A percentile compares a stretch with the other conserved stretches of the same genome.
Conservation (phyloP, 2,329 filamentous ascomycete genomes). For the Aspergillus unguis region DNA sequence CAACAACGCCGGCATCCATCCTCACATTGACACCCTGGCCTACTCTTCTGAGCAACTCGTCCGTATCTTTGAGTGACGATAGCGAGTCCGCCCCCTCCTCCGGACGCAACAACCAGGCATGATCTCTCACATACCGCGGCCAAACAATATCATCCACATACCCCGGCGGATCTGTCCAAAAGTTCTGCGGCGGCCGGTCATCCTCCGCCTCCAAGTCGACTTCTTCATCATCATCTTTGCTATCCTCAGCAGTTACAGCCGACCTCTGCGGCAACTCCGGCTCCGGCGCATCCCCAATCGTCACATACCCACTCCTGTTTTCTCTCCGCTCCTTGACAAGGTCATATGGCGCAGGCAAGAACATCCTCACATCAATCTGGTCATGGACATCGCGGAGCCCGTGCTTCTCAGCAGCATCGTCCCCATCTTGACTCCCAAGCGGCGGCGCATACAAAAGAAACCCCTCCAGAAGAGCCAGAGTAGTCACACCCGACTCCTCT, state of each 20-base stretch:
- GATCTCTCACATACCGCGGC: constrained; percentile 85
- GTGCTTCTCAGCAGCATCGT: constrained; percentile 16
- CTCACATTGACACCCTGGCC: constrained; percentile 35
- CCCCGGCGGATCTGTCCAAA: constrained; percentile 90
- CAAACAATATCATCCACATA: constrained; percentile 95
- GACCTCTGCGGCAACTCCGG: constrained; percentile 5
- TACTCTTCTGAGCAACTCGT: constrained; percentile 29
- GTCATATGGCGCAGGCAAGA: constrained; percentile 67
- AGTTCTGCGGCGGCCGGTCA: constrained; percentile 60
- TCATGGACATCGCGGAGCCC: constrained; percentile 29
- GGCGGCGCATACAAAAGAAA: constrained; percentile 72
- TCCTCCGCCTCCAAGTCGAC: constrained; percentile 30
- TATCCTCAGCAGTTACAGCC: neutral
- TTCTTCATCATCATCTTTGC: neutral
- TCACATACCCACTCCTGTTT: constrained; percentile 46
- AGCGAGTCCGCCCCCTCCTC: constrained; percentile 50
- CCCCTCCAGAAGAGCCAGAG: constrained; percentile 76
- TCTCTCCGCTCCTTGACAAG: constrained; percentile 41
- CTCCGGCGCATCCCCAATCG: constrained; percentile 39
- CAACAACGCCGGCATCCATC: constrained; percentile 46
- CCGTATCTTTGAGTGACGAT: constrained; percentile 10
- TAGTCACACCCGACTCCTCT: neutral
- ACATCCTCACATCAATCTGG: constrained; percentile 69
- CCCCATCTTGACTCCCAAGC: neutral
- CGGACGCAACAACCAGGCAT: constrained; percentile 72